Evolutionary conservation across 1,284 basidiomycete genomes (phyloP), one percentile per base, ranked within the genome.

Genomic region (Xanthoconium separans): DNA sequence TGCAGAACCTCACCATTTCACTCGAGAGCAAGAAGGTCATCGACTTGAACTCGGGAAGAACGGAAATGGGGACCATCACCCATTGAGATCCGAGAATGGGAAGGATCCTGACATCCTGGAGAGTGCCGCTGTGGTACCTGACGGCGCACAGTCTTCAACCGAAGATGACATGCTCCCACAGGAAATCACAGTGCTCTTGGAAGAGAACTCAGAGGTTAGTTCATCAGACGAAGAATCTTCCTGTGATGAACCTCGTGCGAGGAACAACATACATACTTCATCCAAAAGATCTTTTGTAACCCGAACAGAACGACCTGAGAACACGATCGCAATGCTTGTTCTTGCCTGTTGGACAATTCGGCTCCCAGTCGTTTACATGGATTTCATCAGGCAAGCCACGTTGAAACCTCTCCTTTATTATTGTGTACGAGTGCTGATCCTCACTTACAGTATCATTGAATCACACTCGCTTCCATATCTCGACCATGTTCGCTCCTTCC

Each of bases 391-490:
- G 93, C 90, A 63, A 60, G 83, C 66, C 57, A 39, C 10, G 29
- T 54, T 18, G n/a, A 43, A 43, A 22, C 42, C 15, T 24, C 54
- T 42, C 30, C 37, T 27, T 20, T 34, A 36, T 53, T 31, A 50
- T 50, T 12, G 30, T 27, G 4, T 40, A 44, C 34, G 46, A 50
- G 15, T 42, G 37, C 36, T 61, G 43, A 63, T 45, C 13, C 24
- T 40, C 7, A 30, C 30, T 30, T 15, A 42, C 34, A 93, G 90
- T 49, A 71, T 86, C 51, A 83, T 95, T 44, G 87, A 93, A 61
- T 74, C 75, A 22, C 87, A 89, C 64, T 75, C 83, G 31, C 75
- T 98, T 37, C 93, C 94, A 1, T 97, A 93, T 72, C 77, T 98
- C 44, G 88, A 95, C 62, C 81, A 85, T 34, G 70, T 85, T 29